These are phyloP conservation scores for Fusarium poae DNA, from an alignment of 2,329 filamentous ascomycete genomes.

Conservation along the genomic window DNA sequence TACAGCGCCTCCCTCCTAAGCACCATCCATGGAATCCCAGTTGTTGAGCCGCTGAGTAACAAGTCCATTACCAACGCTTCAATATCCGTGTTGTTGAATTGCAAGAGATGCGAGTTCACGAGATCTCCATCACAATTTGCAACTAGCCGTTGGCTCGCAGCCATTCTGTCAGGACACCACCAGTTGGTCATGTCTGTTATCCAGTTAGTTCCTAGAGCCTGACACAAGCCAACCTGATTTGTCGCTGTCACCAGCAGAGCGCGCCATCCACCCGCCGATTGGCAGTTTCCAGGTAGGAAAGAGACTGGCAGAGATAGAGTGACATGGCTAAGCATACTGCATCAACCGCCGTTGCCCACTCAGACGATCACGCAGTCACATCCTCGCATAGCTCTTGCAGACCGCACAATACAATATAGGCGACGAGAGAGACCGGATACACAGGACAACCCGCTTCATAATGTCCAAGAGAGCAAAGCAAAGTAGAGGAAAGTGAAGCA, in stretches of 20 bases:
- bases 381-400: constrained; percentile 37
- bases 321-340: constrained; percentile 44
- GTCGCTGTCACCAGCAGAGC: constrained; percentile 26
- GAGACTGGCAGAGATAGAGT: constrained; percentile 34
- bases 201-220: constrained; percentile 23
- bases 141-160: constrained; percentile 36
- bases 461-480: constrained; percentile 10
- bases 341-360: constrained; percentile 37
- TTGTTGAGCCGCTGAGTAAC: constrained; percentile 40
- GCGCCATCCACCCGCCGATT: constrained; percentile 27
- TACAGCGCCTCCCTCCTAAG: constrained; percentile 36
- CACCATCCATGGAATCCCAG: constrained; percentile 22
- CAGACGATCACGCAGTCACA: constrained; percentile 39
- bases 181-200: constrained; percentile 4
- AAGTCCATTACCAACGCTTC: constrained; percentile 21
- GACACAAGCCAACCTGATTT: constrained; percentile 13
- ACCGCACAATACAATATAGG: constrained; percentile 8
- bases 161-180: constrained; percentile 26
- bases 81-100: constrained; percentile 8
- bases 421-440: constrained; percentile 15
- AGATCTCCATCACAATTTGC: constrained; percentile 30
- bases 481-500: background rate
- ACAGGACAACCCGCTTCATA: background rate
- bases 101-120: constrained; percentile 17
- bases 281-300: constrained; percentile 24